Evolutionary conservation across 2,329 filamentous ascomycete species (phyloP), one percentile per base, ranked within the genome.

Genomic region (Emmonsia crescens): DNA sequence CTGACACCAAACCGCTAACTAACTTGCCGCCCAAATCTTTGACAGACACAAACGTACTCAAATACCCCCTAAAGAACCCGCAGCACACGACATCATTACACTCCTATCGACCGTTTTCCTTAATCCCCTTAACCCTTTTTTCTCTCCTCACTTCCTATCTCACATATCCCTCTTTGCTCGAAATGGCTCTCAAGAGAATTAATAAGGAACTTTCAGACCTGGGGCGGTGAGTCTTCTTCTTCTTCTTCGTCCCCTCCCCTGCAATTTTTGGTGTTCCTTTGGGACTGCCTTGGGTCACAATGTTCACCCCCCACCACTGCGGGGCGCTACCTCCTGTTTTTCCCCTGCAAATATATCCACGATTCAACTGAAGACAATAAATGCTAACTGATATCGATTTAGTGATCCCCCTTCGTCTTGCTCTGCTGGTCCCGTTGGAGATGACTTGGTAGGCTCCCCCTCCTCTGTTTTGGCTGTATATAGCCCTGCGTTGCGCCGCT

Each of bases 371-470:
- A 33, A 27, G 16, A 29, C n/a, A 33, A n/a, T 61, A 49, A 42
- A 52, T 57, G 65, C 70, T 71, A 66, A 69, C 59, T 31, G 44
- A 29, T 44, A 59, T 62, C 24, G 33, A 54, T 66, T 66, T 71
- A 97, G 94, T 82, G 94, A 99, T 77, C 94, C 94, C 76, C 94
- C 94, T 74, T 97, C 94, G 63, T 97, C 93, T 70, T 99, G 94
- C 86, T 97, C 93, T 76, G 94, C 94, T 72, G 94, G 94, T 68
- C 94, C 94, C 70, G 88, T 95, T 73, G 92, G 92, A 77, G 93
- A 97, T 82, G 94, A 99, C 82, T 79, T 99, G 86, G 94, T 97
- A 92, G 74, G 91, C 83, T 65, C 66, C 54, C 66, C 67, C 67
- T 68, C 8, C 33, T 31, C 5, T 66, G 66, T 69, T 67, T 40